These are phyloP conservation scores for Blastobotrys malaysiensis DNA, from an alignment of 1,139 yeast genomes.

Conservation along the genomic window DNA sequence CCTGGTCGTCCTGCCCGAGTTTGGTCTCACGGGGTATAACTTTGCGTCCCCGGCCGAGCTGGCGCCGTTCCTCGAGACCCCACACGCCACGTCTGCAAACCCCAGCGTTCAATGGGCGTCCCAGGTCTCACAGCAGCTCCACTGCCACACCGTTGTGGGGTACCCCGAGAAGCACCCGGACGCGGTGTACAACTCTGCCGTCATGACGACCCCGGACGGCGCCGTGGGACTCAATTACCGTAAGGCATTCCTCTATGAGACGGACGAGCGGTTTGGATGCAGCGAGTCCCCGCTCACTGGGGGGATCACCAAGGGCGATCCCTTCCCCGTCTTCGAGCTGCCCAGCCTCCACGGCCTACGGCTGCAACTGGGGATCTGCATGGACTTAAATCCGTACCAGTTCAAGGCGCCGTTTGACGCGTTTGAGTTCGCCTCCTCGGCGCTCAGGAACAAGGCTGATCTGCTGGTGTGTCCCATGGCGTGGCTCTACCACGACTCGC, in stretches of 20 bases:
- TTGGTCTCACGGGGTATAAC: slow-evolving; percentile 83
- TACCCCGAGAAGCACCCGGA: slow-evolving; percentile 56
- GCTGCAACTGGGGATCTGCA: slow-evolving; percentile 79
- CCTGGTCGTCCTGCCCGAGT: slow-evolving; percentile 71
- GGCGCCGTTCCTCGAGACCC: slow-evolving; percentile 51
- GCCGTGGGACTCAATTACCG: slow-evolving; percentile 60
- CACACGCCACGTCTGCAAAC: background rate
- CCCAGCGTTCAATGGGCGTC: slow-evolving; percentile 52
- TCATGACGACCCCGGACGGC: slow-evolving; percentile 58
- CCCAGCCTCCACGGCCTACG: slow-evolving; percentile 15
- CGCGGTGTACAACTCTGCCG: slow-evolving; percentile 65
- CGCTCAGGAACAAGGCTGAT: slow-evolving; percentile 44
- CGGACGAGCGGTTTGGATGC: slow-evolving; percentile 82
- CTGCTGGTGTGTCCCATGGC: slow-evolving; percentile 80
- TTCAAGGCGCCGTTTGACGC: slow-evolving; percentile 72
- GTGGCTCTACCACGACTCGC: slow-evolving; percentile 58
- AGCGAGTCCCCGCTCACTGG: slow-evolving; percentile 51
- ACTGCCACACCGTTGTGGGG: slow-evolving; percentile 73
- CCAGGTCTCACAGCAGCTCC: slow-evolving; percentile 43
- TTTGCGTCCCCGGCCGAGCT: slow-evolving; percentile 51
- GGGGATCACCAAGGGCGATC: slow-evolving; percentile 6
- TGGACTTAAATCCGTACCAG: slow-evolving; percentile 87
- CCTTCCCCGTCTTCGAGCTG: slow-evolving; percentile 7
- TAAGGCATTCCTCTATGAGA: slow-evolving; percentile 69
- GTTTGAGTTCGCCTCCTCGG: slow-evolving; percentile 64